Percentiles rank a stretch among this genome's conserved stretches.
Evolutionary conservation across 768 basidiomycete species (phyloP).

Genomic region (Suillus subluteus): DNA sequence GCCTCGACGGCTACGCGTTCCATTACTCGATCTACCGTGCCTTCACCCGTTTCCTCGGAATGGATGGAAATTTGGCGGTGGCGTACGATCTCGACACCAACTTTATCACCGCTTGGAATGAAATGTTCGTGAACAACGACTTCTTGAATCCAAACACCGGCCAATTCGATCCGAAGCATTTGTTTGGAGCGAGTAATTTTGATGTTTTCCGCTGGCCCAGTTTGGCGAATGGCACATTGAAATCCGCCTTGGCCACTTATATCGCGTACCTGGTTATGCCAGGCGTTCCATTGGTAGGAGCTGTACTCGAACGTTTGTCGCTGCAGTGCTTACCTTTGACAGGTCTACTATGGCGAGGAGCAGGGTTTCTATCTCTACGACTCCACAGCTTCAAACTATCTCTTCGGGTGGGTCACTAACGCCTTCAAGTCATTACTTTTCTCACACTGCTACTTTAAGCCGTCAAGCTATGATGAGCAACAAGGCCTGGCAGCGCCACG

Average conservation of each 20-base stretch:
- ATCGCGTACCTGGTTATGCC: slow-evolving; percentile 83
- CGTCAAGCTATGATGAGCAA: slow-evolving; percentile 91
- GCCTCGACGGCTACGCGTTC: slow-evolving; percentile 82
- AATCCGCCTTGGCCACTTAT: slow-evolving; percentile 77
- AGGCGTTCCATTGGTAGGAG: slow-evolving; percentile 72
- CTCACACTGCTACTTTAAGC: slow-evolving; percentile 40
- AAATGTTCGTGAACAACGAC: slow-evolving; percentile 89
- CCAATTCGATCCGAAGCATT: slow-evolving; percentile 72
- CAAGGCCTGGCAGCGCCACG: slow-evolving; percentile 90
- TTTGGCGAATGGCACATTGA: slow-evolving; percentile 81
- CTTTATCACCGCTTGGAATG: slow-evolving; percentile 89
- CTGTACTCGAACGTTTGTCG: too few species aligned
- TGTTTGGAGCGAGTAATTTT: slow-evolving; percentile 94
- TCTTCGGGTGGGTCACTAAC: slow-evolving; percentile 66
- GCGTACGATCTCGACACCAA: slow-evolving; percentile 84
- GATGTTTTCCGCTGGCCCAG: slow-evolving; percentile 95
- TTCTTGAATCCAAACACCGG: slow-evolving; percentile 75
- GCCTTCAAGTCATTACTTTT: slow-evolving; percentile 7
- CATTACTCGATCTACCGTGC: slow-evolving; percentile 94
- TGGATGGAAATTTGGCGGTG: slow-evolving; percentile 94
- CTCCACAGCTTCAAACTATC: slow-evolving; percentile 89
- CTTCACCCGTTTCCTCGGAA: slow-evolving; percentile 85
- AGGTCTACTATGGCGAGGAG: slow-evolving; percentile 91
- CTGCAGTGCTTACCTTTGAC: not conserved
- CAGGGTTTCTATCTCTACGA: slow-evolving; percentile 89